Evolutionary conservation across 2,329 filamentous ascomycete species (phyloP), one percentile per base, ranked within the genome.

Genomic region (Arthrobotrys musiformis): DNA sequence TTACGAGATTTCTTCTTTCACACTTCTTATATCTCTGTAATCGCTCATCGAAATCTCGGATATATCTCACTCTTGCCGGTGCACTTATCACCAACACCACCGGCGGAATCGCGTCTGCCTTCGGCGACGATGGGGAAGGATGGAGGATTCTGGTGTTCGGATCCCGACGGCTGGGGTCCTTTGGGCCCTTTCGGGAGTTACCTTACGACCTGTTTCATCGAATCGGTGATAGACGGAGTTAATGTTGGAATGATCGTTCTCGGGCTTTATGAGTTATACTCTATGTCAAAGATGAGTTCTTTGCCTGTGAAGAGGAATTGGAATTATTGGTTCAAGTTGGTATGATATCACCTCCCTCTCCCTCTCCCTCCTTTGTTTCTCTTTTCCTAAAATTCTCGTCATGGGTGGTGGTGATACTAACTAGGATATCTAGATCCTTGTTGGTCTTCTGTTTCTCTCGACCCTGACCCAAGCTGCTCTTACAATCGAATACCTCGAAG

Each of bases 131-230:
- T 78, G 73, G 73, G 73, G 60, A 70, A 77, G 66, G 73, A 77
- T 77, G 73, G 73, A 33, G 42, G 73, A 30, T 70, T 77, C 50
- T 78, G 74, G 67, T 78, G 74, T 56, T 78, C 68, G 62, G 61
- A 72, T 64, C 62, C 74, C 19, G 70, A 80, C 44, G 96, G 95
- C 81, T 99, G 95, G 95, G 96, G 96, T 0, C 95, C 95, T 22
- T 83, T 99, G 82, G 97, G 93, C 84, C 90, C 90, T 80, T 79
- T 76, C 48, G 88, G 94, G 83, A 97, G 93, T 84, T 95, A 99
- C 85, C 93, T 99, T 82, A 98, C 95, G 15, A 94, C 95, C 44
- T 99, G 95, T 86, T 99, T 99, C 83, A 90, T 98, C 81, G 96
- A 99, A 83, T 89, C 97, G 22, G 94, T 93, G 89, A 89, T 98